These are phyloP conservation scores for Kluyveromyces lactis DNA, from an alignment of 805 yeast genomes.

Conservation along the genomic window DNA sequence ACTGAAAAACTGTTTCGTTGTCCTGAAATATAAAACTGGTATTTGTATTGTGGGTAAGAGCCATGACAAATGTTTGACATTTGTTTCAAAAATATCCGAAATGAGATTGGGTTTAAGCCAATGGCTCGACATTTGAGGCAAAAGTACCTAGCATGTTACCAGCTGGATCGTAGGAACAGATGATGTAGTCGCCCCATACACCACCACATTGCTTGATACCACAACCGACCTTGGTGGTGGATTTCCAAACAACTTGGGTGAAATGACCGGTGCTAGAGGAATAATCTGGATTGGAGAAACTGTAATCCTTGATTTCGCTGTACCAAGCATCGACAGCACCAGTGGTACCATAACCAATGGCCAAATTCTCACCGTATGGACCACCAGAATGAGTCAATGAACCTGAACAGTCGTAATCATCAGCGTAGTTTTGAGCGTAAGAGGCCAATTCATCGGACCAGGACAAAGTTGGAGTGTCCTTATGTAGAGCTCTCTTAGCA, in stretches of 20 bases:
- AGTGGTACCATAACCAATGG: slow-evolving; percentile 53
- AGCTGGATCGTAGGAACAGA: slow-evolving; percentile 67
- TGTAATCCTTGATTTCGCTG: slow-evolving; percentile 50
- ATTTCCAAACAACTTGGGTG: slow-evolving; percentile 77
- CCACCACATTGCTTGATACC: slow-evolving; percentile 55
- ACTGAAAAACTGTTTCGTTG: too few species aligned
- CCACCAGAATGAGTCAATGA: slow-evolving; percentile 60
- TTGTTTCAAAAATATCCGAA: too few species aligned
- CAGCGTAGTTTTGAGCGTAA: slow-evolving; percentile 52
- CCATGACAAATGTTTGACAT: too few species aligned
- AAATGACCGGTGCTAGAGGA: slow-evolving; percentile 61
- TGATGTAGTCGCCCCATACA: slow-evolving; percentile 51
- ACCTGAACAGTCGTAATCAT: slow-evolving; percentile 46
- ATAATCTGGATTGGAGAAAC: slow-evolving; percentile 42
- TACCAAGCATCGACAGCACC: slow-evolving; percentile 71
- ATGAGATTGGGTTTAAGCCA: too few species aligned
- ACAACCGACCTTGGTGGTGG: slow-evolving; percentile 64
- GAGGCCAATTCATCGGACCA: slow-evolving; percentile 51
- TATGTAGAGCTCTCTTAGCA: slow-evolving; percentile 46
- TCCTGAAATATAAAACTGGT: too few species aligned
- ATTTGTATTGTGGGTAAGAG: too few species aligned
- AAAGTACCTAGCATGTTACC: slow-evolving; percentile 62
- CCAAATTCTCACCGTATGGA: slow-evolving; percentile 75
- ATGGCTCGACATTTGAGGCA: slow-evolving; percentile 25
- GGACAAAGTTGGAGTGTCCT: slow-evolving; percentile 30